Conservation (phyloP, 2,329 filamentous ascomycete species). For the Trichoderma asperellum region DNA sequence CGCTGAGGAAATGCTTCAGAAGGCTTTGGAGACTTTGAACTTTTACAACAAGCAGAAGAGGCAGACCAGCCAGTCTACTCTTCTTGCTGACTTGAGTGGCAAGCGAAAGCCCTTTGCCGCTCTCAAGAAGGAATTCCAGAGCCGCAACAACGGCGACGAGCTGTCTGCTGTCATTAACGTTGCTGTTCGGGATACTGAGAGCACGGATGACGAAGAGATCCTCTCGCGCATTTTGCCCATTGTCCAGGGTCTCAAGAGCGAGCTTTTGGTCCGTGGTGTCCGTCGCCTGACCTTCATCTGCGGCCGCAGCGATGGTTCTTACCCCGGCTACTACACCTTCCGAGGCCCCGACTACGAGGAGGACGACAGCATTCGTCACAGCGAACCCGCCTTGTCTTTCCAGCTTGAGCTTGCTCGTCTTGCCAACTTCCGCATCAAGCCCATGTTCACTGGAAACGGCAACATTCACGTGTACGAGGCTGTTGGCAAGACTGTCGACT, state of each 20-base stretch:
- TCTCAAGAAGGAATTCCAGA: conserved; percentile 34
- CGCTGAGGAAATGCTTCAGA: conserved; percentile 81
- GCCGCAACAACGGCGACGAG: conserved; percentile 65
- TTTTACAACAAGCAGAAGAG: conserved; percentile 61
- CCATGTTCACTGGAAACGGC: conserved; percentile 97
- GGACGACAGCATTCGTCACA: conserved; percentile 95
- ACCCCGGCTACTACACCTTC: conserved; percentile 98
- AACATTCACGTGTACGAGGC: conserved; percentile 99
- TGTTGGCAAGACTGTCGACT: conserved; percentile 89
- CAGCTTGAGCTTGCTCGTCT: conserved; percentile 94
- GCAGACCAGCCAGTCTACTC: conserved; percentile 54
- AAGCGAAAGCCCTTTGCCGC: conserved; percentile 62
- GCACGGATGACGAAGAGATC: conserved; percentile 78
- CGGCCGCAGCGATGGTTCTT: conserved; percentile 89
- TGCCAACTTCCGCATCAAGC: conserved; percentile 96
- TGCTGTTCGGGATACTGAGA: conserved; percentile 86
- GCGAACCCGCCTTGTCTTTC: conserved; percentile 94
- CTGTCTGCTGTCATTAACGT: conserved; percentile 92
- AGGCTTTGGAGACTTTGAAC: conserved; percentile 83
- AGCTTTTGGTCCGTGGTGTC: conserved; percentile 78
- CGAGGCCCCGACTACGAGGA: conserved; percentile 87
- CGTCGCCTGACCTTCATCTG: conserved; percentile 96
- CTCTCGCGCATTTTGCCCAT: conserved; percentile 74
- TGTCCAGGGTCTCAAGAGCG: conserved; percentile 79
- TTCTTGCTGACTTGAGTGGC: conserved; percentile 73